Percentiles rank a stretch among this genome's conserved stretches.
Conservation (phyloP, 2,329 filamentous ascomycete species). For the Botrytis medusae region DNA sequence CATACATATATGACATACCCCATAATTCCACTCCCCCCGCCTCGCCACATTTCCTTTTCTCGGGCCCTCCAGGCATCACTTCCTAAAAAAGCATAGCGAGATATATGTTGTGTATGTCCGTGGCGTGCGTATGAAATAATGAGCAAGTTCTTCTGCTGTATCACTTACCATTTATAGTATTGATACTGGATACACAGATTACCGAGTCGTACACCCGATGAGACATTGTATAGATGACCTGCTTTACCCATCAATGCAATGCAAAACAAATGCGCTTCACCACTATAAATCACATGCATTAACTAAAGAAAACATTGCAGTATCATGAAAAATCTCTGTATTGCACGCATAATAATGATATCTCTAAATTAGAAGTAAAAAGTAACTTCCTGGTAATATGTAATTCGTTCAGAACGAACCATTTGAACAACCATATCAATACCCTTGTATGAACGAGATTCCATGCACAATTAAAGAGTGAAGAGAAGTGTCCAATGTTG, state of each 20-base stretch:
- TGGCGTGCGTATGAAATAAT: background rate
- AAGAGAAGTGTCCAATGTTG: constrained; percentile 12
- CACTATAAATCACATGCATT: background rate
- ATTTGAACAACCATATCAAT: background rate
- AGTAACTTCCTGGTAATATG: constrained; percentile 3
- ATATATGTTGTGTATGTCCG: background rate
- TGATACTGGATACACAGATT: background rate
- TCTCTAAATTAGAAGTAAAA: background rate
- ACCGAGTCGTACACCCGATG: background rate
- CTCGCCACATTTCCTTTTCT: background rate
- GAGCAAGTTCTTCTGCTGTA: background rate
- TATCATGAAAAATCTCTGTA: background rate
- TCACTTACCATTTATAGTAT: background rate
- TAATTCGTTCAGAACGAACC: background rate
- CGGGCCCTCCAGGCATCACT: background rate
- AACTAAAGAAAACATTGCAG: background rate
- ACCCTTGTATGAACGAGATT: constrained; percentile 1
- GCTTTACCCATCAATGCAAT: background rate
- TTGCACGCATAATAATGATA: background rate
- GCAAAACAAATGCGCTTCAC: background rate
- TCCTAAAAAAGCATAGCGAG: background rate
- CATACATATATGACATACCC: background rate
- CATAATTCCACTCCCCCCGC: background rate
- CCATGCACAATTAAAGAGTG: constrained; percentile 1
- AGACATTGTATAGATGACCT: background rate